phyloP scores from a whole-genome alignment of 108 stramenopile genomes.

The Schizochytrium sp. region DNA sequence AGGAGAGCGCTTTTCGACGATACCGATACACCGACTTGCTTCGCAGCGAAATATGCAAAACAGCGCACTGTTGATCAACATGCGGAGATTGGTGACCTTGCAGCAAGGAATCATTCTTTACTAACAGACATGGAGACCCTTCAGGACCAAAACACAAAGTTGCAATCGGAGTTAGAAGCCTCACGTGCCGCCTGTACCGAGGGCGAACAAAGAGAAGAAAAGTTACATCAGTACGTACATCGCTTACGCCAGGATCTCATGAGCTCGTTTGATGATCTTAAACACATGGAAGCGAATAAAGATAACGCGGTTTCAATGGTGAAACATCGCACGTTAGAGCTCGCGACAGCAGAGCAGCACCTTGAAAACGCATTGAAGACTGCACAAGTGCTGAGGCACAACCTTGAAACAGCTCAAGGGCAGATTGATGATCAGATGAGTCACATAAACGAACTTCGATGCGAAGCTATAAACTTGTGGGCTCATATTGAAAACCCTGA shows the following conservation, averaged over 20 bases:
- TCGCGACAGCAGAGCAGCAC: neutral
- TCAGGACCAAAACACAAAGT: neutral
- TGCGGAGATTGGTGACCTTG: neutral
- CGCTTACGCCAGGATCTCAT: conserved; percentile 37
- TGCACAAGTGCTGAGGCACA: neutral
- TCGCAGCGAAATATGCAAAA: too few relatives aligned
- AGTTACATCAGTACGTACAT: neutral
- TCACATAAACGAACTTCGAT: neutral
- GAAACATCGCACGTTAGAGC: conserved; percentile 13
- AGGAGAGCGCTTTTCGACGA: too few relatives aligned
- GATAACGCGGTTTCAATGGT: neutral
- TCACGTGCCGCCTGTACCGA: neutral
- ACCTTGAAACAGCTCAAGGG: neutral
- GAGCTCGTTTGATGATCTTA: conserved; percentile 29
- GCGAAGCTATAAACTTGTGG: neutral
- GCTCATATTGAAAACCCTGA: neutral
- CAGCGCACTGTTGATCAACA: too few relatives aligned
- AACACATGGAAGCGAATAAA: neutral
- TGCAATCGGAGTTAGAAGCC: neutral
- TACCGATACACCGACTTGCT: too few relatives aligned
- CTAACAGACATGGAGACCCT: neutral
- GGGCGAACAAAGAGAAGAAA: conserved; percentile 2
- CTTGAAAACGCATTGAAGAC: neutral
- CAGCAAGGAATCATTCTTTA: neutral
- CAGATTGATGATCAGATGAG: neutral